Conservation (phyloP, 2,329 filamentous ascomycete species). For the Botryotinia narcissicola region DNA sequence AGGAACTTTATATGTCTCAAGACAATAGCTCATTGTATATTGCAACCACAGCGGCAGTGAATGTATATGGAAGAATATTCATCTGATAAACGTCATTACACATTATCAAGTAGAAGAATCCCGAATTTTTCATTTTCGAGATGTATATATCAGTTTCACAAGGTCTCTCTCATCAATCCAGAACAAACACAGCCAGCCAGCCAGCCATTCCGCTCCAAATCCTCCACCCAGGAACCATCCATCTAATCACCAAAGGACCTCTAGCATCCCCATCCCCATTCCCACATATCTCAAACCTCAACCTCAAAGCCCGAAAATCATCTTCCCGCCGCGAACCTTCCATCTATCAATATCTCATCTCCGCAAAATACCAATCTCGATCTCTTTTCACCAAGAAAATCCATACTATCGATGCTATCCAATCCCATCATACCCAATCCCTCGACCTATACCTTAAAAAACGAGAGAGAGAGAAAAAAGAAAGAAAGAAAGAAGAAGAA, state of each 20-base stretch:
- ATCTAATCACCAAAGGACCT: too few relatives aligned
- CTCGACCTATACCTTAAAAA: too few relatives aligned
- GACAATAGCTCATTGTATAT: neutral
- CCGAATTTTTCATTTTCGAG: neutral
- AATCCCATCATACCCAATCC: too few relatives aligned
- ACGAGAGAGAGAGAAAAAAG: too few relatives aligned
- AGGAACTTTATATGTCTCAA: too few relatives aligned
- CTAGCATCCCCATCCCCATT: too few relatives aligned
- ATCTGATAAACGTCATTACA: neutral
- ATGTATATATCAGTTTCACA: neutral
- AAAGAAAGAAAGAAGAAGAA: too few relatives aligned
- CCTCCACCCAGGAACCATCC: neutral
- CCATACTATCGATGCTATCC: too few relatives aligned
- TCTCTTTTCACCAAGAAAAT: neutral
- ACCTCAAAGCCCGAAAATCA: neutral
- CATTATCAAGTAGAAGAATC: rapidly evolving
- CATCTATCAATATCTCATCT: rapidly evolving
- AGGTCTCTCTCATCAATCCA: neutral
- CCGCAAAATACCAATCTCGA: neutral
- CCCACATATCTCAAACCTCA: neutral
- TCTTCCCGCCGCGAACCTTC: neutral
- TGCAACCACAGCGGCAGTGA: neutral
- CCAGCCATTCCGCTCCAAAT: neutral
- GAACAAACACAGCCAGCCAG: neutral
- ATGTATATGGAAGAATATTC: too few relatives aligned